phyloP scores from a whole-genome alignment of 2,329 filamentous ascomycete genomes.

The Verticillium zaregamsianum region DNA sequence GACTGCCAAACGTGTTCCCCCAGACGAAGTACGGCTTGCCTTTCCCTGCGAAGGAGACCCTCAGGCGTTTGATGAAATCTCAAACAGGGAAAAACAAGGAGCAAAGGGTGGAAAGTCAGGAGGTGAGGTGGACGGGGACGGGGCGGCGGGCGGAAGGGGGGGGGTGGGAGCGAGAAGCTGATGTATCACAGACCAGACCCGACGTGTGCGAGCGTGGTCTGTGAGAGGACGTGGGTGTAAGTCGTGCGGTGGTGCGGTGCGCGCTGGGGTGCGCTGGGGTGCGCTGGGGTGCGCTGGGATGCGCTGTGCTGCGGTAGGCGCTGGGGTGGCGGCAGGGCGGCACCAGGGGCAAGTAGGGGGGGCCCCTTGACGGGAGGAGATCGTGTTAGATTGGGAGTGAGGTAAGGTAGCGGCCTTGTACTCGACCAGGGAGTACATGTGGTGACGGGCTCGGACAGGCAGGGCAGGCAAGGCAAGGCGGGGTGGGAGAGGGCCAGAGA shows the following conservation, averaged over 20 bases:
- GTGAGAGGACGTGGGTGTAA: conserved; percentile 13
- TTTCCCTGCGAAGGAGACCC: conserved; percentile 1
- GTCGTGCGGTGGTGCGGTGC: not conserved
- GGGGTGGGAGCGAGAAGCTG: not conserved
- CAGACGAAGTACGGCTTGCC: not conserved
- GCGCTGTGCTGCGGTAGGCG: not conserved
- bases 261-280: not conserved
- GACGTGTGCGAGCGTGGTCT: conserved; percentile 2
- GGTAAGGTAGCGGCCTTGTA: conserved; percentile 11
- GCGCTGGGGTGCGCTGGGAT: not conserved
- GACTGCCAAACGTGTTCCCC: conserved; percentile 2
- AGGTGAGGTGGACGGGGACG: conserved; percentile 1
- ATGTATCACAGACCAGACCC: conserved; percentile 11
- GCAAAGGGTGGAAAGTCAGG: not conserved
- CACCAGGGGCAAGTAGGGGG: conserved; percentile 5
- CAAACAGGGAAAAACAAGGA: conserved; percentile 2
- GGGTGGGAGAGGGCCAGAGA: not conserved
- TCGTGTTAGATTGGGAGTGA: conserved; percentile 11
- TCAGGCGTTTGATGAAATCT: not conserved
- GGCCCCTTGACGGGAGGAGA: conserved; percentile 10
- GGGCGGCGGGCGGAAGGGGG: not conserved
- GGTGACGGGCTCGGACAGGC: conserved; percentile 1
- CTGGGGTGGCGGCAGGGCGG: conserved; percentile 9
- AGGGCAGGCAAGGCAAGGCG: not conserved
- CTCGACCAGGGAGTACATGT: conserved; percentile 12